Evolutionary conservation across 2,329 filamentous ascomycete species (phyloP), one percentile per base, ranked within the genome.

Genomic region (Claviceps paspali): DNA sequence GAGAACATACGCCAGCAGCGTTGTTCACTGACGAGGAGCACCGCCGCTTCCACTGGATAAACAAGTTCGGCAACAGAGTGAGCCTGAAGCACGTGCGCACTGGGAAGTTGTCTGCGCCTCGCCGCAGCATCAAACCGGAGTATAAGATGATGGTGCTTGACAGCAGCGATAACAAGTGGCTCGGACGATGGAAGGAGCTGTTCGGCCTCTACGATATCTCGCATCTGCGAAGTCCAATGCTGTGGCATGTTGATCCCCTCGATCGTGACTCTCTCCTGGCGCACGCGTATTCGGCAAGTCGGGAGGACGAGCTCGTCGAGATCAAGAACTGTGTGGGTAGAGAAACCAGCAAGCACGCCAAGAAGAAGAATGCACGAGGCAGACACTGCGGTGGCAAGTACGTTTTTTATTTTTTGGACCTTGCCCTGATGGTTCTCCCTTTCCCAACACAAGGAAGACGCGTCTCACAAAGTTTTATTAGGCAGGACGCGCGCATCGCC

Each of bases 1-100:
- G 71, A 29, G 82, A 88, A 55, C 65, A 69, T 38, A 81, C 79
- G 0, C 82, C 82, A 0, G 82, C 79, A 0, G 81, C 82, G 2
- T 73, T 86, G 36, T 88, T 88, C 57, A 87, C 82, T 0, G 82
- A 88, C 50, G 80, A 83, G 46, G 83, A 88, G 50, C 82, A 88
- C 49, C 74, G 79, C 29, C 68, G 82, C n/a, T 88, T 82, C 52
- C 75, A 82, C 54, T 86, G 81, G 78, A 77, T 85, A 39, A 68
- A 67, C 40, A 78, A 76, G 39, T 71, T 83, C 49, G 67, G 68
- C 21, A 65, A 65, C 21, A 69, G 71, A 22, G 71, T 76, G 54
- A 64, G 65, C 6, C 61, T 79, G 42, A 77, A 74, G 39, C 50
- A 60, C 17, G 51, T 56, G n/a, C 49, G 56, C 42, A 49, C 52